Conservation (phyloP, 176 grass and related monocot genomes). For the Raddia distichophylla region DNA sequence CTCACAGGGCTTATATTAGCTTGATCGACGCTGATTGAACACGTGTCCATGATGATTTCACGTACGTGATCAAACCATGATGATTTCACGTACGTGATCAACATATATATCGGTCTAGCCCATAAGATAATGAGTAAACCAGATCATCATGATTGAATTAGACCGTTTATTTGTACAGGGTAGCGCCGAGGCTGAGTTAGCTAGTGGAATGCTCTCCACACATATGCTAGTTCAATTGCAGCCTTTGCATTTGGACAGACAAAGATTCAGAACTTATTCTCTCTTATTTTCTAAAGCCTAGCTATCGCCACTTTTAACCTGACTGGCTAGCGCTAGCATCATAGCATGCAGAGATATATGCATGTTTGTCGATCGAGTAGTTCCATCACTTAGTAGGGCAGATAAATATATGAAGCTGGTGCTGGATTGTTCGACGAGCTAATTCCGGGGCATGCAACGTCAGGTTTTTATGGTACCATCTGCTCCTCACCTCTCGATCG, state of each 20-base stretch:
- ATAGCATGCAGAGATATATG: no score
- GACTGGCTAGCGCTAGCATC: neutral
- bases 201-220: neutral
- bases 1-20: neutral
- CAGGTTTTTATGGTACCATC: neutral
- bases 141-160: neutral
- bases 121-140: neutral
- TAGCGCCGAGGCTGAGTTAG: no score
- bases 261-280: neutral
- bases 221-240: neutral
- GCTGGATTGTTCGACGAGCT: neutral
- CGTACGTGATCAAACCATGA: neutral
- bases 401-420: neutral
- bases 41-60: neutral
- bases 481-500: neutral
- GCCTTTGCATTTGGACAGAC: slow-evolving; percentile 16
- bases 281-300: slow-evolving; percentile 4
- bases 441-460: neutral
- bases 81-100: neutral
- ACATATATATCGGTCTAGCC: slow-evolving; percentile 1
- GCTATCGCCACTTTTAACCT: slow-evolving; percentile 20
- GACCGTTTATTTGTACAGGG: no score
- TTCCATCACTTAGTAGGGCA: neutral
- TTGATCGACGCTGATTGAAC: neutral
- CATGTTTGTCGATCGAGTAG: neutral